A percentile compares a stretch with the other conserved stretches of the same genome.
Evolutionary conservation across 495 filamentous ascomycete species (phyloP).

Genomic region (Parathielavia hyrcaniae): DNA sequence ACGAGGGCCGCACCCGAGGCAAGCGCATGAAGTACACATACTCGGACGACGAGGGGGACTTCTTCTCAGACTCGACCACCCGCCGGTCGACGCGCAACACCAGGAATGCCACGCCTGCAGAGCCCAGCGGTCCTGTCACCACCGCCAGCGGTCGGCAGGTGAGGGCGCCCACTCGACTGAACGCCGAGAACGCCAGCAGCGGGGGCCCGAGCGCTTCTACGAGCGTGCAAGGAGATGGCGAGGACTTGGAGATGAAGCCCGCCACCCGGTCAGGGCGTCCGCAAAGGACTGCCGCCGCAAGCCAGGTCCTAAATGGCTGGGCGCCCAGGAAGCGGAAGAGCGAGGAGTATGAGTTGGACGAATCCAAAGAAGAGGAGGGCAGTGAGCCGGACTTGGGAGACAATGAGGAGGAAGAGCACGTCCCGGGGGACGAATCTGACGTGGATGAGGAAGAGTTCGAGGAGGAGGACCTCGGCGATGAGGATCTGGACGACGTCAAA

Average conservation of each 20-base stretch:
- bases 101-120: conserved; percentile 61
- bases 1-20: conserved; percentile 92
- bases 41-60: conserved; percentile 79
- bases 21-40: conserved; percentile 95
- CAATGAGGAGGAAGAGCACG: conserved; percentile 53
- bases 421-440: conserved; percentile 44
- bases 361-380: conserved; percentile 60
- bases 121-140: conserved; percentile 65
- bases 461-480: conserved; percentile 50
- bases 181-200: conserved; percentile 60
- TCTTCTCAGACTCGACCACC: conserved; percentile 61
- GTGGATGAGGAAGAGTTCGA: conserved; percentile 52
- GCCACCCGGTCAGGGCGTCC: conserved; percentile 22
- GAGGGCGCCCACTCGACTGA: conserved; percentile 65
- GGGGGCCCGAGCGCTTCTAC: conserved; percentile 33
- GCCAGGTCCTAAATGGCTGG: conserved; percentile 43
- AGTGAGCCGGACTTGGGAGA: conserved; percentile 55
- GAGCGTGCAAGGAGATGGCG: conserved; percentile 34
- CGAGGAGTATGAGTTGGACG: conserved; percentile 65
- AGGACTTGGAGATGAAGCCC: conserved; percentile 29
- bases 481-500: conserved; percentile 40
- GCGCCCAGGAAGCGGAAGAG: conserved; percentile 59
- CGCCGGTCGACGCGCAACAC: conserved; percentile 74
- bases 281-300: conserved; percentile 37
- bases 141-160: conserved; percentile 90